Evolutionary conservation across 176 grass and related monocot genomes (phyloP).

Genomic region (Olyra latifolia): DNA sequence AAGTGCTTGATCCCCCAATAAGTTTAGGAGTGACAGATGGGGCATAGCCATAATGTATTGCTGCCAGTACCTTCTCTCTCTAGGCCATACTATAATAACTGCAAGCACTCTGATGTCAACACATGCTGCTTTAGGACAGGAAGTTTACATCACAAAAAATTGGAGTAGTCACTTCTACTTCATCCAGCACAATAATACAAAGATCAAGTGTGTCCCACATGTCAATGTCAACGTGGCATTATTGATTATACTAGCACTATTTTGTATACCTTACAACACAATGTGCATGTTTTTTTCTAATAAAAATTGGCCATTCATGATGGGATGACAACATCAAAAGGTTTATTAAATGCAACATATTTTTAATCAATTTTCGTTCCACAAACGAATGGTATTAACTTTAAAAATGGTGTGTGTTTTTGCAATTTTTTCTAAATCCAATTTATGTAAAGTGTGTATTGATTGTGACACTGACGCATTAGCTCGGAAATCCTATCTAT

Average conservation of each 20-base stretch:
- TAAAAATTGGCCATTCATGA: not conserved
- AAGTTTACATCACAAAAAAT: slow-evolving; percentile 25
- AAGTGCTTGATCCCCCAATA: slow-evolving; percentile 51
- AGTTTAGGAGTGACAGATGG: slow-evolving; percentile 45
- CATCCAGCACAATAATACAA: slow-evolving; percentile 40
- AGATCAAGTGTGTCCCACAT: slow-evolving; percentile 23
- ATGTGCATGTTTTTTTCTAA: slow-evolving; percentile 24
- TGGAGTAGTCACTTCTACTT: slow-evolving; percentile 21
- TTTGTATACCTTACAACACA: slow-evolving; percentile 15
- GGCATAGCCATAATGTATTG: slow-evolving; percentile 38
- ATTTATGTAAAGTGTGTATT: slow-evolving; percentile 24
- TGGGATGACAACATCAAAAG: slow-evolving; percentile 19
- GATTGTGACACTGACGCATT: slow-evolving; percentile 23
- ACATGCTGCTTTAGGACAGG: slow-evolving; percentile 34
- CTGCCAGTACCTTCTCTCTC: slow-evolving; percentile 42
- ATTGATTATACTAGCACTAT: slow-evolving; percentile 20
- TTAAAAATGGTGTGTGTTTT: slow-evolving; percentile 13
- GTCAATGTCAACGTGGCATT: slow-evolving; percentile 38
- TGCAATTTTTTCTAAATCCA: not conserved
- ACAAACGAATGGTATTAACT: slow-evolving; percentile 22
- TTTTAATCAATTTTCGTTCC: not conserved
- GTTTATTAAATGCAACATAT: slow-evolving; percentile 4
- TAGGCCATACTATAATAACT: slow-evolving; percentile 60
- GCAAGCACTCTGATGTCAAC: slow-evolving; percentile 30
- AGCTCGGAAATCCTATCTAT: slow-evolving; percentile 11